Base-by-base conservation (phyloP, 2,329 filamentous ascomycete species). In the Clonostachys chloroleuca region DNA sequence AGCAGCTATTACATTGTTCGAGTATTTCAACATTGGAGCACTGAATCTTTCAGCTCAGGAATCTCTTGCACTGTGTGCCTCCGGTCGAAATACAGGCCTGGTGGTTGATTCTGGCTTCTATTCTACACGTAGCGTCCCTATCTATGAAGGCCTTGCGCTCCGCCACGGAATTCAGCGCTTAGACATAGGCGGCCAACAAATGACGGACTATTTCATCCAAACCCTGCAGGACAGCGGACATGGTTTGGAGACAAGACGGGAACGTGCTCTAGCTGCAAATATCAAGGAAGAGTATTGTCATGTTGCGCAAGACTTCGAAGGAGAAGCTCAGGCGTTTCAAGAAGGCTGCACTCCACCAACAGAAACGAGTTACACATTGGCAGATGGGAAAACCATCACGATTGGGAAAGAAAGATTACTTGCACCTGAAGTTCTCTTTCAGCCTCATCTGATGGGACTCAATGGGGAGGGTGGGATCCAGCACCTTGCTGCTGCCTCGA, bases 231-330 rank as follows among this genome's bases (percentile, higher is more conserved):
- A 97, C 87, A 92, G 94, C 70, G 94, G 94, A 66, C 97, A 99
- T 83, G 89, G 89, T 64, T 97, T 99, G 88, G 96, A 92, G 70
- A 97, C 94, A 79, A 97, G 94, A 54, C 92, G 94, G 74, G 94
- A 97, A 83, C 92, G 92, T 76, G 92, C 97, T 95, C 97, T 97
- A 70, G 92, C 97, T 68, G 92, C 94, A 81, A 94, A 97, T 75
- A 97, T 99, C 83, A 97, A 97, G 88, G 94, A 97, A 87, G 97
- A 96, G 87, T 92, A 97, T 66, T 97, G 94, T 86, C 97, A 97
- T 80, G 94, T 97, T 69, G 94, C 94, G 59, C 89, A 97, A 61
- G 94, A 97, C 83, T 97, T 97, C 66, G 92, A 97, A 84, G 94
- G 97, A 84, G 94, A 99, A 81, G 96, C 97, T 73, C 92, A 97